Evolutionary conservation across 2,329 filamentous ascomycete genomes (phyloP), one percentile per base, ranked within the genome.

Genomic region (Ampelomyces quisqualis): DNA sequence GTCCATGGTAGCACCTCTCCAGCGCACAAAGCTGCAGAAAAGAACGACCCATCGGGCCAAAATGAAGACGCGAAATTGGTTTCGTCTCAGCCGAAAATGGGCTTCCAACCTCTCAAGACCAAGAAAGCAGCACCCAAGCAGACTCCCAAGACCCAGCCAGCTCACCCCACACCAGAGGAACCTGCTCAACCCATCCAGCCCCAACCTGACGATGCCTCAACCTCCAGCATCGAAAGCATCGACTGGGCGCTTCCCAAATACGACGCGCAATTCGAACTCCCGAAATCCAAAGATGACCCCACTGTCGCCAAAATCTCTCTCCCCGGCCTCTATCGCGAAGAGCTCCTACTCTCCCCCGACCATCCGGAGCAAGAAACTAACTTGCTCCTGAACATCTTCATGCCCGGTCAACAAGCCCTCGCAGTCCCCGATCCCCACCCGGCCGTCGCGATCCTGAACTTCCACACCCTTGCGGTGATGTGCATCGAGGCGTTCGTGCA

Each of bases 321-420:
- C 51, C 58, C 70, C 49, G 48, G 67, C 51, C 40, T 74, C 51
- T 24, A 68, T 38, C 45, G 63, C 52, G 56, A 68, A 58, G 44
- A 51, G n/a, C 24, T 67, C 3, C 26, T 56, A 3, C 55, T 67
- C 1, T 53, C 51, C 0, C 42, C 49, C 7, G 62, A 66, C 32
- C 56, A 64, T 27, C 18, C 42, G 0, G 34, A 38, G 1, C 49
- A 61, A 29, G 61, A 66, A 43, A 43, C 51, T 15, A 47, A 57
- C 15, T 51, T 67, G 6, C 40, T 67, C 10, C 14, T 52, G n/a
- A 13, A 55, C 18, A 21, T 66, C 9, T 67, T 67, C 49, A 42
- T 67, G 2, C 60, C 60, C 10, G 29, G 20, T 3, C 62, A 67
- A 17, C 46, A 49, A 17, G 43, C 40, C 1, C 48, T 58, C 7